A percentile compares a stretch with the other conserved stretches of the same genome.
These are phyloP conservation scores for Vitis riparia DNA, from an alignment of 164 flowering plant genomes.

Conservation along the genomic window DNA sequence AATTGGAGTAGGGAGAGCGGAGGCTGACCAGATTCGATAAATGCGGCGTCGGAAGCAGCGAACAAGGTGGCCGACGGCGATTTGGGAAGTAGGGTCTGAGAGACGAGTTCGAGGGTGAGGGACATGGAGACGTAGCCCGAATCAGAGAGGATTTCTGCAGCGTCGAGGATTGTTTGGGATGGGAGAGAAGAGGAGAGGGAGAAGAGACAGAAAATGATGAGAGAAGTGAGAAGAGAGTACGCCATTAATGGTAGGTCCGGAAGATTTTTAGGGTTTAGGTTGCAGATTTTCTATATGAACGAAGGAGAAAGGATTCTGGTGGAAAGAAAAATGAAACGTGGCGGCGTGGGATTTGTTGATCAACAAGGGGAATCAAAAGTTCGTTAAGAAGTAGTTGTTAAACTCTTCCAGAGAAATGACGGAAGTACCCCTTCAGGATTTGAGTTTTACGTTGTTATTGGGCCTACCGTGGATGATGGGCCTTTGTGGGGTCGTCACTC, in stretches of 20 bases:
- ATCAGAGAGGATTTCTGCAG: constrained; percentile 28
- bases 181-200: constrained; percentile 17
- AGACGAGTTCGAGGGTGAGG: constrained; percentile 20
- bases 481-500: no score
- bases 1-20: constrained; percentile 43
- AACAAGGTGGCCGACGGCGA: constrained; percentile 41
- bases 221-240: constrained; percentile 1
- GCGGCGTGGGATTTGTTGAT: background rate
- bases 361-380: no score
- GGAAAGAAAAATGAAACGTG: constrained; percentile 5
- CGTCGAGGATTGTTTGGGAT: constrained; percentile 18
- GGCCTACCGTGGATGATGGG: no score
- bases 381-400: no score
- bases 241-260: constrained; percentile 23
- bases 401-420: no score
- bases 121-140: constrained; percentile 40
- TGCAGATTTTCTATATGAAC: background rate
- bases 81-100: constrained; percentile 9
- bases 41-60: constrained; percentile 52
- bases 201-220: constrained; percentile 11
- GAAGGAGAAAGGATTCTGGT: constrained; percentile 7
- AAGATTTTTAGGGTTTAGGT: background rate
- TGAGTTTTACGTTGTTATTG: no score
- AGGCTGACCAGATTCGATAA: constrained; percentile 49
- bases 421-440: no score